Conservation (phyloP, 78 protist genomes). For the Speleostelium caveatum region DNA sequence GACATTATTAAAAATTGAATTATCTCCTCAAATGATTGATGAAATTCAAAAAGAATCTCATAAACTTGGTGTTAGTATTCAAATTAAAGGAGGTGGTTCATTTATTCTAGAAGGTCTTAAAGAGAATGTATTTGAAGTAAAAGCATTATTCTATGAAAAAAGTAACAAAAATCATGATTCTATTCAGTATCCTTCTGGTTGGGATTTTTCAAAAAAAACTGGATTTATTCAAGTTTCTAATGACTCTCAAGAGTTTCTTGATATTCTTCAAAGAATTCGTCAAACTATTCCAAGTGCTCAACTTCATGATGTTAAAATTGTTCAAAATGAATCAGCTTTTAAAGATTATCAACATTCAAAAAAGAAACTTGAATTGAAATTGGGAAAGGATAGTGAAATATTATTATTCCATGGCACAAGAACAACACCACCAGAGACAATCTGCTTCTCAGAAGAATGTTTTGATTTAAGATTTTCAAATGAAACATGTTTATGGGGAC, state of each 20-base stretch:
- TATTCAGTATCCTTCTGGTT: conserved; percentile 1
- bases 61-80: not conserved
- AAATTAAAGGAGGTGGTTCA: not conserved
- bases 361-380: not conserved
- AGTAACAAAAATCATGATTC: not conserved
- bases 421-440: not conserved
- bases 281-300: not conserved
- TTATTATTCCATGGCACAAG: conserved; percentile 10
- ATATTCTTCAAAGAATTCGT: not conserved
- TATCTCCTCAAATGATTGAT: not conserved
- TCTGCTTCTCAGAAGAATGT: not conserved
- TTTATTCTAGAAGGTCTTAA: not conserved
- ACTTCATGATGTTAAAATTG: not conserved
- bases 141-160: not conserved
- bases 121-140: conserved; percentile 2
- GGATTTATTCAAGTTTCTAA: not conserved
- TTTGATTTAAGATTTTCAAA: conserved; percentile 1
- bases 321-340: conserved; percentile 4
- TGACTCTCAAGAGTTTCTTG: not conserved
- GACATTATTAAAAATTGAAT: not conserved
- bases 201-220: not conserved
- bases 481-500: conserved; percentile 15
- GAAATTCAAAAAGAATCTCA: not conserved
- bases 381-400: not conserved
- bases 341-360: not conserved